Percentiles rank a stretch among this genome's conserved stretches.
These are phyloP conservation scores for Sporodiniella umbellata DNA, from an alignment of 371 early-diverging fungal genomes.

Conservation along the genomic window DNA sequence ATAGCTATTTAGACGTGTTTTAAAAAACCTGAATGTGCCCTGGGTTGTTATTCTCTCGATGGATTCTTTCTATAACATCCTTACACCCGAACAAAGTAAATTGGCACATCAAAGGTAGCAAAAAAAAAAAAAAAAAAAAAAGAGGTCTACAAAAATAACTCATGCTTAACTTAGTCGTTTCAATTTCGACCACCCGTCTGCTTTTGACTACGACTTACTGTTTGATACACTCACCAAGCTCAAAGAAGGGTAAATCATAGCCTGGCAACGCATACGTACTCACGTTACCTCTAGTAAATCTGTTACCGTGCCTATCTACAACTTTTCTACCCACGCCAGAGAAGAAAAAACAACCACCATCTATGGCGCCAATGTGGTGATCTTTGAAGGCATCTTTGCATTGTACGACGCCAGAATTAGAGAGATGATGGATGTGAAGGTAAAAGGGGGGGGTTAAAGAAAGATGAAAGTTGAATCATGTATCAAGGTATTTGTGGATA, in stretches of 20 bases:
- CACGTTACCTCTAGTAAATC: slow-evolving; percentile 36
- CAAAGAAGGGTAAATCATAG: slow-evolving; percentile 58
- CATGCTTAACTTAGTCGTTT: slow-evolving; percentile 49
- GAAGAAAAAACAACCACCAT: slow-evolving; percentile 63
- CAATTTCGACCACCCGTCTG: slow-evolving; percentile 84
- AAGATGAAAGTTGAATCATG: background rate
- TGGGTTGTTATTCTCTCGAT: slow-evolving; percentile 90
- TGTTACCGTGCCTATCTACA: slow-evolving; percentile 77
- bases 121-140: background rate
- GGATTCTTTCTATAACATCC: slow-evolving; percentile 92
- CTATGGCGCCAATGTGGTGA: slow-evolving; percentile 90
- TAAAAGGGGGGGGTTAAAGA: slow-evolving; percentile 30
- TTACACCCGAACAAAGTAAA: slow-evolving; percentile 72
- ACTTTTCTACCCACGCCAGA: slow-evolving; percentile 76
- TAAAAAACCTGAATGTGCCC: slow-evolving; percentile 74
- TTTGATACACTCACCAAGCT: slow-evolving; percentile 68
- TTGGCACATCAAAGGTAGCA: slow-evolving; percentile 67
- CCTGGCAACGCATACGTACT: background rate
- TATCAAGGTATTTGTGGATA: slow-evolving; percentile 89
- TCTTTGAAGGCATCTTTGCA: slow-evolving; percentile 93
- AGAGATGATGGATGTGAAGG: slow-evolving; percentile 88
- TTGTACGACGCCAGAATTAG: slow-evolving; percentile 78
- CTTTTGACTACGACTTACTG: slow-evolving; percentile 78
- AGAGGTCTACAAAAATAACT: too few relatives aligned
- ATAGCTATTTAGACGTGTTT: slow-evolving; percentile 67